Base-by-base conservation (phyloP, 2,329 filamentous ascomycete species). In the Trichophyton schoenleinii region DNA sequence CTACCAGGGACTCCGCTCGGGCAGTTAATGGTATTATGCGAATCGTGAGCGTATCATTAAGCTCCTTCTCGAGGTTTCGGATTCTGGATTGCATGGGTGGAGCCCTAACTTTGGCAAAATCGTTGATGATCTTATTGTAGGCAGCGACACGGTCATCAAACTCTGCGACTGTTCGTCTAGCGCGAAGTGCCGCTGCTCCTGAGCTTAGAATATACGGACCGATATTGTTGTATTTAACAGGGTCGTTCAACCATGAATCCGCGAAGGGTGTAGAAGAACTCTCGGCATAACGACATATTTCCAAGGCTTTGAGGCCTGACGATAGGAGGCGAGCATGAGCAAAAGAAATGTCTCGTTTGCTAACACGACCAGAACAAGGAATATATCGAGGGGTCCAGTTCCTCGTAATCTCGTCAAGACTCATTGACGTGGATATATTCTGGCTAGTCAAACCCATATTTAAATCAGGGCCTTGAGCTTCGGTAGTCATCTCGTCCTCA, bases 291-390 rank as follows among this genome's bases (percentile, higher is more conserved):
- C 85, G 81, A 31, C 80, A 80, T 60, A 96, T 88, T 69, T 94
- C 89, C 68, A 85, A 85, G 0, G 92, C 91, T 74, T 95, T 95
- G 69, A 96, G 86, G n/a, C 91, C 91, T 0, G 90, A 89, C 64
- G 86, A 88, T 22, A 95, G 78, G 46, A 96, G 82, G 7, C 95
- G 79, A 0, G 89, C 83, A 62, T 85, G 82, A 1, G 91, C 80
- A n/a, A 90, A 85, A 15, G 88, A 87, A 60, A 95, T 81, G 67
- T 96, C 92, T n/a, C 83, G 83, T 67, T 81, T 84, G 8, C 80
- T 85, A 34, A 88, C 69, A 2, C 71, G 64, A 3, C 67, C 72
- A 9, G 68, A 72, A 57, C 72, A 68, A 22, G 75, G 70, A 15
- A 76, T 70, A 65, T 71, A 74, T 64, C 76, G 77, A 63, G 82